Evolutionary conservation across 2,329 filamentous ascomycete species (phyloP), one percentile per base, ranked within the genome.

Genomic region (Curvularia eragrostidis): DNA sequence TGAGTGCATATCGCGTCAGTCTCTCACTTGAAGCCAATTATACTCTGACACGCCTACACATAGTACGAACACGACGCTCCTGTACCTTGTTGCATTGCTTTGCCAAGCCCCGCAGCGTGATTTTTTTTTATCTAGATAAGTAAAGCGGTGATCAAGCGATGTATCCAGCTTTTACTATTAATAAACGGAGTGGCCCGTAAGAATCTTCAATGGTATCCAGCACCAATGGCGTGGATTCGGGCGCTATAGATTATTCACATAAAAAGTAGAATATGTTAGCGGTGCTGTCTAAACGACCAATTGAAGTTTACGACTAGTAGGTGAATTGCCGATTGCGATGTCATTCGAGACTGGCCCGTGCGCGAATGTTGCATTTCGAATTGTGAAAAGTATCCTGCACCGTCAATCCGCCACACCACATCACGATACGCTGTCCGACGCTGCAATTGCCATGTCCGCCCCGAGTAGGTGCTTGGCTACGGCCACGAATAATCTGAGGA

Each of bases 401-500:
- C 56, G 34, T 34, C 43, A 53, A 21, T 36, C 56, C 50, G 51
- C 44, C 30, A 32, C 52, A 54, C 47, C 56, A 55, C 52, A n/a
- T 32, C 54, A 28, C 55, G 38, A 39, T 26, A 44, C 24, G 50
- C 26, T 18, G 46, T 48, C 24, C n/a, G 38, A 24, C 23, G 6
- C n/a, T n/a, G 41, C 61, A 56, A 56, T 61, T 55, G 58, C 57
- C 7, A 75, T 76, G 74, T 65, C 69, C 30, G 48, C 65, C 44
- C 54, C 72, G 49, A 64, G 65, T 47, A 67, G 64, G 68, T 69
- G 67, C 58, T 51, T 70, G 32, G 52, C 59, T 21, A 63, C 67
- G 34, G 65, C 65, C 21, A 49, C 65, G 13, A 64, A 56, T 9
- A 59, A 55, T 13, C 48, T 73, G 10, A 60, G 48, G 26, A 52